These are phyloP conservation scores for Aspergillus egyptiacus DNA, from an alignment of 495 filamentous ascomycete species.

Conservation along the genomic window DNA sequence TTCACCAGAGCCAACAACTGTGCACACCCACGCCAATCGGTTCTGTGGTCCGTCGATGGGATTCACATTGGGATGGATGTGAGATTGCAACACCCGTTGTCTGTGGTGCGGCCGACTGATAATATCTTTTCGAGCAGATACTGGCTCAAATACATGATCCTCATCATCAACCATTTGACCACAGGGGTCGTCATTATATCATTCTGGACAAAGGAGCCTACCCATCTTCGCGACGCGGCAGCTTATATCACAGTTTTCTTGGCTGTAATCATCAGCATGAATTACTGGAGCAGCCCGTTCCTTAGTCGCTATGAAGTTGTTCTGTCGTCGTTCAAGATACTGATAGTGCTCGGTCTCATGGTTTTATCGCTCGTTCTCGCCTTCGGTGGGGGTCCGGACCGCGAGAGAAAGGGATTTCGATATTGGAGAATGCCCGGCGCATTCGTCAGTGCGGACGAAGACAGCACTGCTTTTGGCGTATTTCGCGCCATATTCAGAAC, in stretches of 20 bases:
- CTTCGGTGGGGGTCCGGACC: conserved; percentile 63
- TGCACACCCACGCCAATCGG: conserved; percentile 55
- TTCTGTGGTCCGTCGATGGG: conserved; percentile 59
- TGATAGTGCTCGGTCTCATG: conserved; percentile 61
- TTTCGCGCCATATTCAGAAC: conserved; percentile 69
- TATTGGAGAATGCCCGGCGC: conserved; percentile 55
- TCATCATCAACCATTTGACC: conserved; percentile 73
- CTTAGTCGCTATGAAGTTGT: conserved; percentile 49
- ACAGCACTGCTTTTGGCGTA: conserved; percentile 22
- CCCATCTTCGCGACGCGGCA: conserved; percentile 57
- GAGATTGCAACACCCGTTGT: conserved; percentile 6
- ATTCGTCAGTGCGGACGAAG: conserved; percentile 19
- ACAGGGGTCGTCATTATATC: conserved; percentile 65
- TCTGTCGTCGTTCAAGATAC: conserved; percentile 56
- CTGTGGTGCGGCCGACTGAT: neutral
- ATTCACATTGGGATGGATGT: conserved; percentile 54
- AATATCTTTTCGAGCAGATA: conserved; percentile 27
- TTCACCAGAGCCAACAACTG: conserved; percentile 50
- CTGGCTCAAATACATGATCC: conserved; percentile 63
- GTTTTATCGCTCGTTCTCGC: conserved; percentile 61
- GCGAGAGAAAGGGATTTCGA: conserved; percentile 59
- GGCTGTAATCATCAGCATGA: conserved; percentile 54
- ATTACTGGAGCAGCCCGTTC: conserved; percentile 47
- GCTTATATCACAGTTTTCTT: conserved; percentile 69
- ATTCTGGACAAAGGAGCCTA: conserved; percentile 52